Base-by-base conservation (phyloP, 2,329 filamentous ascomycete genomes). In the Penicillium vulpinum region DNA sequence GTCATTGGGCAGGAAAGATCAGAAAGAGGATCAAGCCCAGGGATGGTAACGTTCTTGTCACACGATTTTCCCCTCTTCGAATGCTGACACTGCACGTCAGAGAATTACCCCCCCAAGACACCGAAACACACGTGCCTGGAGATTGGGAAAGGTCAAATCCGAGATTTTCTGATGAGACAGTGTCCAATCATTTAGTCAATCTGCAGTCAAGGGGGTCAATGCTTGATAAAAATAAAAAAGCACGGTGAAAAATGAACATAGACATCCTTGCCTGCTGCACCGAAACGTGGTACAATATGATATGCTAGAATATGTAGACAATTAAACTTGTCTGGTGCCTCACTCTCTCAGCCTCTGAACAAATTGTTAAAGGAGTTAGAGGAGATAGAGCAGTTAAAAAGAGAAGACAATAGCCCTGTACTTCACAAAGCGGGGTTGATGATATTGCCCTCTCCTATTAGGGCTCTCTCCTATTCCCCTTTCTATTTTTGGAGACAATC, bases 1-100 rank as follows among this genome's bases (percentile, higher is more conserved):
- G 64, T 65, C 57, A 59, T 70, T 67, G 64, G 70, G 69, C 69
- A 70, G 66, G 59, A 70, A 62, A n/a, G 31, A n/a, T 15, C 4
- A 49, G 59, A 70, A 62, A n/a, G 31, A n/a, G 21, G 7, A 49
- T 40, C 43, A 45, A 44, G 24, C 4, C 45, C 44, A 29, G n/a
- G n/a, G n/a, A n/a, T n/a, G n/a, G 49, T 51, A 59, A 62, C 48
- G 55, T 52, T 54, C 50, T 47, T 52, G 63, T 64, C 61, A 62
- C 52, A 59, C 56, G 48, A n/a, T 47, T 16, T 47, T 15, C 36
- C 22, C 29, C 33, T 38, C 36, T 16, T 21, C 31, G 21, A 24
- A 31, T 31, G 48, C 36, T 51, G 48, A 51, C 48, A 39, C 13
- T 51, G 48, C 48, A 51, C 48, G 48, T 51, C 48, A 51, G 48